Conservation (phyloP, 2,329 filamentous ascomycete genomes). For the Beauveria varroae region DNA sequence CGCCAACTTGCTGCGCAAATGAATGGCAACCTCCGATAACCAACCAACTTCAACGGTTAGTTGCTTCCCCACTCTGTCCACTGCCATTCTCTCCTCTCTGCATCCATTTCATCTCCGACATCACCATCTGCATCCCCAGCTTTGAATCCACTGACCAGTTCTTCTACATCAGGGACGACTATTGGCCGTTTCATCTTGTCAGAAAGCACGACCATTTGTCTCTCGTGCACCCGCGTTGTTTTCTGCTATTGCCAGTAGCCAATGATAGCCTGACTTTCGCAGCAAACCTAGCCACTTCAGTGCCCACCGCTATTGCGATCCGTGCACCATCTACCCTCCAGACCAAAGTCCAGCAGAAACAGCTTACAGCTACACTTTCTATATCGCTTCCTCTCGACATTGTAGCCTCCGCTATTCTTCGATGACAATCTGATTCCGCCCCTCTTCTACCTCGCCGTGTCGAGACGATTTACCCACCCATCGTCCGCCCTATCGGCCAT, state of each 20-base stretch:
- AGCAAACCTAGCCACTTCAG: not conserved
- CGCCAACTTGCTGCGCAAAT: not conserved
- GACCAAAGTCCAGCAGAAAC: not conserved
- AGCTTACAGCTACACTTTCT: not conserved
- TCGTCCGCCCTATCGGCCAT: not conserved
- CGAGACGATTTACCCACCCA: not conserved
- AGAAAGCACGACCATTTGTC: not conserved
- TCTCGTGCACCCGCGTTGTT: not conserved
- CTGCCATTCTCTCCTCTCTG: not conserved
- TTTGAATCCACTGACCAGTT: not conserved
- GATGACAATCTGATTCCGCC: conserved; percentile 5
- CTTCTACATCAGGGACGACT: not conserved
- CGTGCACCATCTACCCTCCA: conserved; percentile 1
- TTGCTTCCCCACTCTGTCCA: conserved; percentile 1
- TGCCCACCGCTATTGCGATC: conserved; percentile 11
- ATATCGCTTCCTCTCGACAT: not conserved
- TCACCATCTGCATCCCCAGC: not conserved
- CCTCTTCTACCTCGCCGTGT: not conserved
- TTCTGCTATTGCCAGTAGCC: not conserved
- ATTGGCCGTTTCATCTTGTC: not conserved
- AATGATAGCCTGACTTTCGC: not conserved
- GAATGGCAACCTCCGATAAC: not conserved
- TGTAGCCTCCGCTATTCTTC: not conserved
- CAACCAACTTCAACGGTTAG: not conserved
- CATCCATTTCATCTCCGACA: conserved; percentile 8